Evolutionary conservation across 345 rosid genomes (phyloP), one percentile per base, ranked within the genome.

Genomic region (Brassica incana): DNA sequence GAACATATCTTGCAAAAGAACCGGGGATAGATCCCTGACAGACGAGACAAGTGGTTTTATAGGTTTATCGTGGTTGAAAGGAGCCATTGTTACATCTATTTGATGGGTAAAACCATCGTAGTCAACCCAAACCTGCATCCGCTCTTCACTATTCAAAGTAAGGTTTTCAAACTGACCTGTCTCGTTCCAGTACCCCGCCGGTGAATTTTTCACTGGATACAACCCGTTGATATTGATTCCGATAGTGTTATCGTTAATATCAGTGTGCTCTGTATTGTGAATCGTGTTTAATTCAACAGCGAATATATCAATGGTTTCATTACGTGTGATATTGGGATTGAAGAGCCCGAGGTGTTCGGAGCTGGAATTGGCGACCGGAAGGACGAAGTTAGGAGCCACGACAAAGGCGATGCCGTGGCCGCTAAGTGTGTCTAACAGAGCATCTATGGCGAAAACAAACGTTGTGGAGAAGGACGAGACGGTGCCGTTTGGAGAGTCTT

Each of bases 111-210:
- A 27, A 0, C 88, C 85, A 77, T 92, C 90, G 76, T 92, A 94
- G 67, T 90, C 95, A 60, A 92, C 52, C 98, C 98, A 94, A 66
- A 86, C 69, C n/a, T 66, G 69, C 52, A 66, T 35, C 27, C 1
- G 29, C 27, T 35, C 20, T 8, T 27, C 3, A 66, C 69, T 66
- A 14, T 8, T 5, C 69, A 66, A 18, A 66, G 52, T 36, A 23
- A 66, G 52, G 3, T 36, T 23, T 0, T 16, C n/a, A 15, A 65
- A 65, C 45, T 65, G 66, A 12, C 3, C 16, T 12, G 0, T 12
- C 1, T 29, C 9, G 65, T 61, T 1, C 67, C 67, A 30, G 23
- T 32, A 64, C 23, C 40, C 67, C 15, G 67, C 67, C 5, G 5
- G 12, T 1, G 67, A 64, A 64, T 15, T 61, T 0, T 61, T 1